Evolutionary conservation across 192 early-diverging fungal species (phyloP).

Genomic region (Coemansia sp.): DNA sequence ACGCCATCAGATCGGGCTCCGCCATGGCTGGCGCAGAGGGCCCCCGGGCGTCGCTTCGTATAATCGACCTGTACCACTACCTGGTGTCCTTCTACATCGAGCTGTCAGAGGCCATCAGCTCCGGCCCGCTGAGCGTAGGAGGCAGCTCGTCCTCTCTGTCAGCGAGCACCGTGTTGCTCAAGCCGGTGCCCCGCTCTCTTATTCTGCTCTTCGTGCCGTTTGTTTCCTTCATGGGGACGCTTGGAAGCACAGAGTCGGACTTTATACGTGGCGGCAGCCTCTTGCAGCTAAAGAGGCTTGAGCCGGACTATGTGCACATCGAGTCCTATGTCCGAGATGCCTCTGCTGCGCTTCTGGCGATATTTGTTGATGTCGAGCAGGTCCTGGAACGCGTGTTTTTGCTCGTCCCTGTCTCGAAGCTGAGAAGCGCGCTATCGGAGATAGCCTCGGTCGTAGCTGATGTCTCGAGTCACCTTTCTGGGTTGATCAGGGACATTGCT

Average conservation of each 20-base stretch:
- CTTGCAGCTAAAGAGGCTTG: slow-evolving; percentile 2
- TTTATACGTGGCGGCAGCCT: slow-evolving; percentile 20
- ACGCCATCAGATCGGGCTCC: background rate
- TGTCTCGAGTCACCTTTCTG: slow-evolving; percentile 1
- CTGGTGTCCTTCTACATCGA: slow-evolving; percentile 18
- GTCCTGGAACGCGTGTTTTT: slow-evolving; percentile 18
- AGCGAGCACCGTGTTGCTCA: background rate
- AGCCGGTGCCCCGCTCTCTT: slow-evolving; percentile 26
- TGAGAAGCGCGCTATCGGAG: slow-evolving; percentile 4
- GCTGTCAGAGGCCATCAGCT: background rate
- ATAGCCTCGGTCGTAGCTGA: slow-evolving; percentile 16
- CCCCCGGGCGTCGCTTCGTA: background rate
- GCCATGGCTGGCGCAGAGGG: background rate
- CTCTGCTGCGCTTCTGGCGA: slow-evolving; percentile 14
- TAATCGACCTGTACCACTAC: slow-evolving; percentile 17
- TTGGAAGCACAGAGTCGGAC: slow-evolving; percentile 13
- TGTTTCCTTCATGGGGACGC: slow-evolving; percentile 14
- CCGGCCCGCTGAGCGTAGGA: slow-evolving; percentile 29
- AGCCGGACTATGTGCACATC: slow-evolving; percentile 9
- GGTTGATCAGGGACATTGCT: slow-evolving; percentile 4
- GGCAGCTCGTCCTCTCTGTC: background rate
- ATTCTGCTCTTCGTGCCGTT: slow-evolving; percentile 36
- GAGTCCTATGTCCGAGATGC: slow-evolving; percentile 22
- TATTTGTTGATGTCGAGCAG: slow-evolving; percentile 32
- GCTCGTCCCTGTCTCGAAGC: slow-evolving; percentile 22